phyloP scores from a whole-genome alignment of 1,139 yeast species.

The Yarrowia galli region DNA sequence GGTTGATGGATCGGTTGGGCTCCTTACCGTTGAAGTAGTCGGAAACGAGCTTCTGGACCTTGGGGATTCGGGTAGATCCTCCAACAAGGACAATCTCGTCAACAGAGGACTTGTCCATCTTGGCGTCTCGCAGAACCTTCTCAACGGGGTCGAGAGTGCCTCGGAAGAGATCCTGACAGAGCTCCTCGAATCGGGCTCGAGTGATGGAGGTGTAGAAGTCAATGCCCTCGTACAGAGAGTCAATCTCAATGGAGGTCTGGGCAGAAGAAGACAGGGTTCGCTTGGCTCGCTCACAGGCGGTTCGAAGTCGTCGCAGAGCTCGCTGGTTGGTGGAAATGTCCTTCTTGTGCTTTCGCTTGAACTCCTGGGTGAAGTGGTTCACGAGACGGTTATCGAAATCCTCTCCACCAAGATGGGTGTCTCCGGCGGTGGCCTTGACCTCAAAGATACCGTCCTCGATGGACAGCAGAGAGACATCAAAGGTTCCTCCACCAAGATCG shows the following conservation, averaged over 20 bases:
- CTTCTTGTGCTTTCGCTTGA: slow-evolving; percentile 95
- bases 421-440: slow-evolving; percentile 99
- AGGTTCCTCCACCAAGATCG: slow-evolving; percentile 56
- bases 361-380: slow-evolving; percentile 91
- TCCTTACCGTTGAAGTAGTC: slow-evolving; percentile 99
- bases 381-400: slow-evolving; percentile 97
- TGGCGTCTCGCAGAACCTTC: slow-evolving; percentile 95
- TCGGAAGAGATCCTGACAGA: slow-evolving; percentile 94
- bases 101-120: slow-evolving; percentile 85
- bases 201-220: slow-evolving; percentile 96
- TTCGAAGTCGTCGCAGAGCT: slow-evolving; percentile 98
- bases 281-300: slow-evolving; percentile 99
- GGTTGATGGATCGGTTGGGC: slow-evolving; percentile 96
- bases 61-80: slow-evolving; percentile 99
- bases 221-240: slow-evolving; percentile 94
- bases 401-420: slow-evolving; percentile 99
- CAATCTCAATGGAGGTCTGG: slow-evolving; percentile 96
- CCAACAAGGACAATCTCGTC: slow-evolving; percentile 98
- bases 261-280: slow-evolving; percentile 97
- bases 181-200: slow-evolving; percentile 99
- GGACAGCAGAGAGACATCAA: slow-evolving; percentile 95
- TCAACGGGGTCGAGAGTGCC: slow-evolving; percentile 97
- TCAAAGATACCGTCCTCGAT: slow-evolving; percentile 99
- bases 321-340: slow-evolving; percentile 92
- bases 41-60: slow-evolving; percentile 95